Percentiles rank a stretch among this genome's conserved stretches.
Evolutionary conservation across 441 rosid species (phyloP).

Genomic region (Jatropha multifida): DNA sequence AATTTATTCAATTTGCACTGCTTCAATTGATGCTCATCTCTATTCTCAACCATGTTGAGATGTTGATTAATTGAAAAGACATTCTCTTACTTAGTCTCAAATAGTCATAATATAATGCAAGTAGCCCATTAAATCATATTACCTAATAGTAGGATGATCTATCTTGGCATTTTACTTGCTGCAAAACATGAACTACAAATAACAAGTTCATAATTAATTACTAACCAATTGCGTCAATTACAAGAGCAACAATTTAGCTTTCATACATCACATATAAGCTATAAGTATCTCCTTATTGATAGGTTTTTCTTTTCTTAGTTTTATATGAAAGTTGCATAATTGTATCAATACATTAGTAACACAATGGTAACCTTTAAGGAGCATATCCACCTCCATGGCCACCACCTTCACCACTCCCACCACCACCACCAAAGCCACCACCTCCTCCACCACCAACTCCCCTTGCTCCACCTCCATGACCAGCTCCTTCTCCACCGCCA

Average conservation of each 20-base stretch:
- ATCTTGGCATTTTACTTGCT: no score
- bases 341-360: not conserved
- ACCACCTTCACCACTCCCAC: constrained; percentile 10
- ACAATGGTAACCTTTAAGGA: not conserved
- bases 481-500: not conserved
- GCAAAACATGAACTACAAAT: not conserved
- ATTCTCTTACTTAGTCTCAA: no score
- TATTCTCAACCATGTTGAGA: no score
- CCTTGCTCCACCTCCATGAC: not conserved
- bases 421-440: not conserved
- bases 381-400: constrained; percentile 17
- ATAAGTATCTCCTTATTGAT: not conserved
- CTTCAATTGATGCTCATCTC: no score
- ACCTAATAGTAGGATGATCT: no score
- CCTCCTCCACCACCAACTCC: not conserved
- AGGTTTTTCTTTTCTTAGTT: not conserved
- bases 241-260: not conserved
- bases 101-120: no score
- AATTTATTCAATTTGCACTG: no score
- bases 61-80: no score
- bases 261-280: not conserved
- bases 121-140: no score
- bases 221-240: not conserved
- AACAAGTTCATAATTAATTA: not conserved
- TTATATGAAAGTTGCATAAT: not conserved